These are phyloP conservation scores for Waltergamsia citrina DNA, from an alignment of 2,329 filamentous ascomycete genomes.

Conservation along the genomic window DNA sequence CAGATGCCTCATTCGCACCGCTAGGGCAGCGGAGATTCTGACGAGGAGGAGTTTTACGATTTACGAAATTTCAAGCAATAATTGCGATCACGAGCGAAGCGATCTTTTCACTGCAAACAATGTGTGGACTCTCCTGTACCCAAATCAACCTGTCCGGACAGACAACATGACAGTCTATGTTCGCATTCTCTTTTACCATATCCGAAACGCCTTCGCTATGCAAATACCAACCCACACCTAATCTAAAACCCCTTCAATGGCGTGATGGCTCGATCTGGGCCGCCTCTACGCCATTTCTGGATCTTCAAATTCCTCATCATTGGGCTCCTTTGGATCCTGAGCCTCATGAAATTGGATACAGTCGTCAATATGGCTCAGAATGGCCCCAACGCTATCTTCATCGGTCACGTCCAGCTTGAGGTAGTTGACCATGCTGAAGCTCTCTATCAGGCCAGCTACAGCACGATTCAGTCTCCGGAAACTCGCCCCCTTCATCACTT, in stretches of 20 bases:
- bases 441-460: conserved; percentile 86
- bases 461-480: conserved; percentile 80
- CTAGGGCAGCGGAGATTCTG: neutral
- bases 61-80: no score
- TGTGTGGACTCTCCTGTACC: no score
- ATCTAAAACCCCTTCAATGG: conserved; percentile 7
- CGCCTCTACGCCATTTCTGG: conserved; percentile 18
- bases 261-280: neutral
- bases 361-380: conserved; percentile 89
- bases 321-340: conserved; percentile 79
- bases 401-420: conserved; percentile 81
- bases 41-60: neutral
- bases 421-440: conserved; percentile 97
- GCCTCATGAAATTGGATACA: conserved; percentile 89
- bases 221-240: conserved; percentile 6
- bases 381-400: conserved; percentile 78
- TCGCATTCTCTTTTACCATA: no score
- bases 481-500: conserved; percentile 69
- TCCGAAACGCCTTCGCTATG: conserved; percentile 21
- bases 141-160: no score
- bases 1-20: neutral
- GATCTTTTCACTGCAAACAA: no score
- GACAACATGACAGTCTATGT: no score
- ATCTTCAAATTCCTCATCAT: conserved; percentile 42
- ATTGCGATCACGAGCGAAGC: no score